Evolutionary conservation across 352 stramenopile genomes (phyloP), one percentile per base, ranked within the genome.

Genomic region (Phytophthora idaei): DNA sequence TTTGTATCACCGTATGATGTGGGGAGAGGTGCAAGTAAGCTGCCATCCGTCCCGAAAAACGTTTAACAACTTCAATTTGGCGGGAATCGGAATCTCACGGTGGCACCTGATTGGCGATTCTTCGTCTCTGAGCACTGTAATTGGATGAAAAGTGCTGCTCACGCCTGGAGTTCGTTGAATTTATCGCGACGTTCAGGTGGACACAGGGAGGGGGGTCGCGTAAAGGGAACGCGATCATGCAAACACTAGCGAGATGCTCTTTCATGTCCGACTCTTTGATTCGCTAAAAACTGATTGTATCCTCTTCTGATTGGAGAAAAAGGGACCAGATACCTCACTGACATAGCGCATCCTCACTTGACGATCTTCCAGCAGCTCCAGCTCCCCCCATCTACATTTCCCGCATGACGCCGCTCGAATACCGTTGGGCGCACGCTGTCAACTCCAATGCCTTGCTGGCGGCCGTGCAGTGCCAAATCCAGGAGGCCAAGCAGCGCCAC

Each of bases 351-450:
- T 66, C 47, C 11, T 41, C 56, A 66, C n/a, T 70, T 64, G 37
- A 55, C 50, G 46, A 71, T 71, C 60, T 74, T 71, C 60, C 32
- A 36, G 49, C 52, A 69, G 57, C 42, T 59, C 61, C 34, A 39
- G 9, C n/a, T 34, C 34, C 21, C 15, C 36, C 21, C n/a, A 32
- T 36, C 37, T 39, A 39, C 34, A 39, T 12, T 52, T 15, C 25
- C 39, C 21, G 17, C 8, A 87, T 87, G 78, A 71, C 57, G 32
- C 81, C 78, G 37, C 70, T 87, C 10, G 68, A 77, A 41, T 92
- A 86, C 52, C 72, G 81, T 41, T 92, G 83, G 83, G 83, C 72
- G 6, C 83, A 92, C 25, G 83, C 81, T 1, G 77, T 92, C 15
- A 92, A 92, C 65, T 89, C 80, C 4, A 52, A 53, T 5, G 69